Evolutionary conservation across 2,329 filamentous ascomycete species (phyloP), one percentile per base, ranked within the genome.

Genomic region (Neurospora crassa): DNA sequence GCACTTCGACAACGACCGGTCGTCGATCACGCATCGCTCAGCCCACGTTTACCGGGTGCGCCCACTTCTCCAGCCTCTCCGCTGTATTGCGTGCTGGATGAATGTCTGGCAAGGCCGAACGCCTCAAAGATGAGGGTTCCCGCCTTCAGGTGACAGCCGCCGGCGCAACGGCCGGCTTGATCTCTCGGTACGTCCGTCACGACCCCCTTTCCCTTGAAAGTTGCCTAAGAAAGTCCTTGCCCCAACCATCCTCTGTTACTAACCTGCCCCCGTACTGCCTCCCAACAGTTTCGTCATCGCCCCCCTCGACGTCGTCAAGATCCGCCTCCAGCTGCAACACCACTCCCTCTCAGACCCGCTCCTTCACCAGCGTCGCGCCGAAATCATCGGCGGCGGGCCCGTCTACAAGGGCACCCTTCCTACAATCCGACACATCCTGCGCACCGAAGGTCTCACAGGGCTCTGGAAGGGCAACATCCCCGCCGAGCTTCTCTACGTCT

Each of bases 391-490:
- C 70, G 84, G 83, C 75, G 82, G 84, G 16, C 83, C 84, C 67
- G 78, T 86, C 73, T 92, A 95, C 83, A 93, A 91, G 78, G 93
- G 93, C 76, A 93, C 93, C 0, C 77, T 94, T 53, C 86, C 87
- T 12, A 97, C 94, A 1, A 84, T 97, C 79, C 87, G 86, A 71
- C 87, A 91, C 73, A 98, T 98, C 77, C 80, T 95, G 69, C 84
- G 83, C 40, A 85, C 94, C 77, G 96, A 99, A 80, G 96, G 96
- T 59, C 79, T 98, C 75, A 91, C 91, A 70, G 92, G 89, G 40
- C 87, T 99, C 74, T 99, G 96, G 96, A 98, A 98, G 85, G 96
- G 96, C 79, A 99, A 99, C 79, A 89, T 99, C 72, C 94, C 96
- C 47, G 96, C 96, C 69, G 96, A 98, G 85, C 83, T 96, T 74